These are phyloP conservation scores for Trichoderma polysporum DNA, from an alignment of 2,329 filamentous ascomycete species.

Conservation along the genomic window DNA sequence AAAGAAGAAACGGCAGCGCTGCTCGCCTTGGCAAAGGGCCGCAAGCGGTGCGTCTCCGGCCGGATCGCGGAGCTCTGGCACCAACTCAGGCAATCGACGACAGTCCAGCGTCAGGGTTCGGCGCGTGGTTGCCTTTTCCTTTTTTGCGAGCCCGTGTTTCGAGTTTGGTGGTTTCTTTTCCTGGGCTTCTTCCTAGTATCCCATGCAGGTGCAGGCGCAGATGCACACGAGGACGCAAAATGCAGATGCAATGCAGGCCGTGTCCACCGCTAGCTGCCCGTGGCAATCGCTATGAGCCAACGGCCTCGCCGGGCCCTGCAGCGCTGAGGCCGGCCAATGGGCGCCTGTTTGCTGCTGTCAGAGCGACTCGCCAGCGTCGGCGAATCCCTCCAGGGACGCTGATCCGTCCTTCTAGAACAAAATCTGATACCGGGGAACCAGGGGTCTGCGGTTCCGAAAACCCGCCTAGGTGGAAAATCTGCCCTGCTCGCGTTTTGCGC, in stretches of 20 bases:
- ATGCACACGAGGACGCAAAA: too few relatives aligned
- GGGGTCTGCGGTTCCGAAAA: constrained; percentile 24
- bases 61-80: not conserved
- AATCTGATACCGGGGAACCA: constrained; percentile 33
- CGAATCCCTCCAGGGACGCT: constrained; percentile 7
- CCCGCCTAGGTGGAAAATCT: constrained; percentile 11
- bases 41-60: not conserved
- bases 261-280: not conserved
- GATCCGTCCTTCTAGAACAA: constrained; percentile 31
- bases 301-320: constrained; percentile 5
- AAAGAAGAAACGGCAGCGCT: not conserved
- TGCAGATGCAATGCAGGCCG: too few relatives aligned
- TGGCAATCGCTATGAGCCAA: not conserved
- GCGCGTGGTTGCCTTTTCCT: not conserved
- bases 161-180: not conserved
- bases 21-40: not conserved
- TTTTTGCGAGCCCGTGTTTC: not conserved
- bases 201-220: not conserved
- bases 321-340: constrained; percentile 6
- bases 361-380: constrained; percentile 1
- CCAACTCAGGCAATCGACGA: not conserved
- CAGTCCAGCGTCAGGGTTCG: not conserved
- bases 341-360: not conserved
- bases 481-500: constrained; percentile 1
- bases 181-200: not conserved